These are phyloP conservation scores for Globisporangium heterothallicum DNA, from an alignment of 352 stramenopile species.

Conservation along the genomic window DNA sequence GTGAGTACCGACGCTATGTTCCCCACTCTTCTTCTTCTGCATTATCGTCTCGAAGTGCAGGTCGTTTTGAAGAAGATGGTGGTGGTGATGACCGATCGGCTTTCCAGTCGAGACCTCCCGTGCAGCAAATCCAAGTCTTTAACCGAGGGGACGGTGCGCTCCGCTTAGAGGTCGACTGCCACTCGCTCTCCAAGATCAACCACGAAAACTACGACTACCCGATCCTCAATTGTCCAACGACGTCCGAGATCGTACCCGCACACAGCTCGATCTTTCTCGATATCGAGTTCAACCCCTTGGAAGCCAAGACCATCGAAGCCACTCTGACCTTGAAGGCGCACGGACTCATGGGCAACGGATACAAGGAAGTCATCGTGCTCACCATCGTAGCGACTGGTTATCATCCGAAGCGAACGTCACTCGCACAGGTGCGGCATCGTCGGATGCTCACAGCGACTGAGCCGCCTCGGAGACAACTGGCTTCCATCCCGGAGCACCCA, in stretches of 20 bases:
- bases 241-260: constrained; percentile 52
- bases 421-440: constrained; percentile 27
- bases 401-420: constrained; percentile 32
- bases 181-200: constrained; percentile 53
- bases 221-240: constrained; percentile 45
- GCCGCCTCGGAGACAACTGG: constrained; percentile 25
- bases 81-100: constrained; percentile 3
- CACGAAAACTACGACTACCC: constrained; percentile 42
- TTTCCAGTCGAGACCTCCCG: constrained; percentile 20
- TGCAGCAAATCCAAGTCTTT: constrained; percentile 75
- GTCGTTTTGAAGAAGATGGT: constrained; percentile 4
- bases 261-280: constrained; percentile 62
- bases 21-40: neutral
- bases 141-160: constrained; percentile 70
- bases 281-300: constrained; percentile 73
- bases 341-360: constrained; percentile 58
- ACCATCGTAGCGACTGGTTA: constrained; percentile 56
- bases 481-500: constrained; percentile 30
- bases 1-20: constrained; percentile 38
- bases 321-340: constrained; percentile 61
- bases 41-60: constrained; percentile 4
- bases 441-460: constrained; percentile 15
- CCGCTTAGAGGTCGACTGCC: constrained; percentile 54
- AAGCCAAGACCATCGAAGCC: constrained; percentile 42
- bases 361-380: constrained; percentile 62